Conservation (phyloP, 768 basidiomycete species). For the Terana coerulea region DNA sequence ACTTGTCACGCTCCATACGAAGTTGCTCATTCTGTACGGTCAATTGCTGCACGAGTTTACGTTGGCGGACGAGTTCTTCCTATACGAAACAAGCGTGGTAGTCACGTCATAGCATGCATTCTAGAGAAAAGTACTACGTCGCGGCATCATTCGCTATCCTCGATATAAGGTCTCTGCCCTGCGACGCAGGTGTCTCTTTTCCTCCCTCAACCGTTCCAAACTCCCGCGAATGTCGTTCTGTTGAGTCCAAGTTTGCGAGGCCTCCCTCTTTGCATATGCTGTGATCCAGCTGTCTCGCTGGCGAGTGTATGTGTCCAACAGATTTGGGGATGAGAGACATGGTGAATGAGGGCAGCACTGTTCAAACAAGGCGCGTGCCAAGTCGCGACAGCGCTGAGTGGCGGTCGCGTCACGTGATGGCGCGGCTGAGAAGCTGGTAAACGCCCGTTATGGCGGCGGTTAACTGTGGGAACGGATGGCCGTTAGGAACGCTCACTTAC, state of each 20-base stretch:
- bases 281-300: constrained; percentile 25
- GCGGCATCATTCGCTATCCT: constrained; percentile 96
- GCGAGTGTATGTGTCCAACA: no score
- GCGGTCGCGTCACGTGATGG: no score
- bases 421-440: no score
- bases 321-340: constrained; percentile 18
- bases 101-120: not conserved
- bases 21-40: constrained; percentile 87
- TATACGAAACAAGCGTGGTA: constrained; percentile 33
- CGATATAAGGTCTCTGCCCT: constrained; percentile 82
- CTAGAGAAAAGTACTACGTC: constrained; percentile 30
- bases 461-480: no score
- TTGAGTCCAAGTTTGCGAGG: constrained; percentile 42
- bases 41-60: constrained; percentile 76
- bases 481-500: no score
- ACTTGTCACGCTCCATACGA: constrained; percentile 77
- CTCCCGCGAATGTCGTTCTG: constrained; percentile 65
- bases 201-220: constrained; percentile 71
- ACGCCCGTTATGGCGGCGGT: no score
- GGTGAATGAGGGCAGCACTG: constrained; percentile 26
- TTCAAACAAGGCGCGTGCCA: no score
- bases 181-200: constrained; percentile 85
- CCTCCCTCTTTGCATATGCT: constrained; percentile 30
- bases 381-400: no score
- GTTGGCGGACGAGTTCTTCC: constrained; percentile 94